Percentiles rank a stretch among this genome's conserved stretches.
phyloP scores from a whole-genome alignment of 495 filamentous ascomycete species.

The Delitschia confertaspora region DNA sequence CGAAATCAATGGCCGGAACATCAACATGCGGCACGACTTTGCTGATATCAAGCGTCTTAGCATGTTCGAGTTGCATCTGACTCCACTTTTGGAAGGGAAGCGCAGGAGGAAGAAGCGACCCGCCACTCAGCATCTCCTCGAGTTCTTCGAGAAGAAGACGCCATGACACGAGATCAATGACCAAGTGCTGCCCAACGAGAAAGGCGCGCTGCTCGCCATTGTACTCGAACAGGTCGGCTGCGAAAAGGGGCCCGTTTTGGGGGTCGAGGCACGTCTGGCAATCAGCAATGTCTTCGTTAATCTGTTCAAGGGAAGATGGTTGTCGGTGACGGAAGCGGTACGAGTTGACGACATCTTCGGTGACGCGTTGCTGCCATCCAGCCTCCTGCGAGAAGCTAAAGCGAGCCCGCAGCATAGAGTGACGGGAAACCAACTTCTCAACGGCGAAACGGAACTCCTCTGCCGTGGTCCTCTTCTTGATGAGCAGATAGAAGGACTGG shows the following conservation, averaged over 20 bases:
- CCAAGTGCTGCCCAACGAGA: slow-evolving; percentile 24
- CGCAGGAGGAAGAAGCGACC: slow-evolving; percentile 4
- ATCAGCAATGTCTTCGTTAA: slow-evolving; percentile 13
- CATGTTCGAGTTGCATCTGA: slow-evolving; percentile 16
- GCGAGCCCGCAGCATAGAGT: slow-evolving; percentile 30
- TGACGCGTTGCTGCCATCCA: slow-evolving; percentile 23
- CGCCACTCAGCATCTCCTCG: slow-evolving; percentile 20
- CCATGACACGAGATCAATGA: slow-evolving; percentile 29
- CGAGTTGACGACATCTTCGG: slow-evolving; percentile 19
- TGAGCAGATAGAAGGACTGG: slow-evolving; percentile 23
- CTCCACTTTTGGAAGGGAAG: slow-evolving; percentile 26
- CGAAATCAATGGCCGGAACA: slow-evolving; percentile 14
- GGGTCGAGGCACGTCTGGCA: slow-evolving; percentile 19
- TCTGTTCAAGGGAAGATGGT: background rate
- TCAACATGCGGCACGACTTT: slow-evolving; percentile 9
- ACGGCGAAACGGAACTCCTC: slow-evolving; percentile 12
- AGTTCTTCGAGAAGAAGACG: slow-evolving; percentile 26
- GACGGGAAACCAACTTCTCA: slow-evolving; percentile 16
- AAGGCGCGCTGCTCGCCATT: slow-evolving; percentile 18
- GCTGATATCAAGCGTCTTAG: slow-evolving; percentile 1
- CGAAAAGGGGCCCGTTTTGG: slow-evolving; percentile 18
- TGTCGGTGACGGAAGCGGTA: slow-evolving; percentile 15
- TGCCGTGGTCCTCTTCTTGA: slow-evolving; percentile 4
- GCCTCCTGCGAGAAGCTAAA: slow-evolving; percentile 7
- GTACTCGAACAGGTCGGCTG: slow-evolving; percentile 20